phyloP scores from a whole-genome alignment of 257 asterid genomes.

The Nicotiana attenuata region DNA sequence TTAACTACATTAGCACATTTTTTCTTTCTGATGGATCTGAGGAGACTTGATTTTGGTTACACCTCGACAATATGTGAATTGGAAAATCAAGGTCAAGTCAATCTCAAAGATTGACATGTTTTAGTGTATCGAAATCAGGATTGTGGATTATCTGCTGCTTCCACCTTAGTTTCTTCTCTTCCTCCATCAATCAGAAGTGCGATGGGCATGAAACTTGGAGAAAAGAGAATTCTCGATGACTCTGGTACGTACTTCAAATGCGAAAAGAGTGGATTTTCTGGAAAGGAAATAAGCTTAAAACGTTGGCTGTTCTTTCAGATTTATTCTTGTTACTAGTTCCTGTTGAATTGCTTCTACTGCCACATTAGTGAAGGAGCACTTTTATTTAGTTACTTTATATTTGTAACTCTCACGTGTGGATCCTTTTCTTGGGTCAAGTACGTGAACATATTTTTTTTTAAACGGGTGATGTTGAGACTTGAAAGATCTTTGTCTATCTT shows the following conservation, averaged over 20 bases:
- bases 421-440: not conserved
- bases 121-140: slow-evolving; percentile 47
- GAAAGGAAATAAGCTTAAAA: not conserved
- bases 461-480: no score
- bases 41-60: not conserved
- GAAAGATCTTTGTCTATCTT: not conserved
- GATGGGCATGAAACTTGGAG: slow-evolving; percentile 51
- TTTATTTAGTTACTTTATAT: not conserved
- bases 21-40: not conserved
- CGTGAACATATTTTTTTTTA: no score
- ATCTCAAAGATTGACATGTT: slow-evolving; percentile 16
- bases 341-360: not conserved
- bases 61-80: not conserved
- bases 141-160: slow-evolving; percentile 47
- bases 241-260: slow-evolving; percentile 34
- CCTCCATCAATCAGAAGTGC: slow-evolving; percentile 56
- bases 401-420: not conserved
- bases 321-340: not conserved
- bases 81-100: not conserved
- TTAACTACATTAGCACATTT: not conserved
- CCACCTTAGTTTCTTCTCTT: slow-evolving; percentile 55
- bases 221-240: slow-evolving; percentile 30
- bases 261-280: not conserved
- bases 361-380: not conserved
- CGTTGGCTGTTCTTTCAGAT: not conserved